phyloP scores from a whole-genome alignment of 106 monocot species.

The Narthecium ossifragum region DNA sequence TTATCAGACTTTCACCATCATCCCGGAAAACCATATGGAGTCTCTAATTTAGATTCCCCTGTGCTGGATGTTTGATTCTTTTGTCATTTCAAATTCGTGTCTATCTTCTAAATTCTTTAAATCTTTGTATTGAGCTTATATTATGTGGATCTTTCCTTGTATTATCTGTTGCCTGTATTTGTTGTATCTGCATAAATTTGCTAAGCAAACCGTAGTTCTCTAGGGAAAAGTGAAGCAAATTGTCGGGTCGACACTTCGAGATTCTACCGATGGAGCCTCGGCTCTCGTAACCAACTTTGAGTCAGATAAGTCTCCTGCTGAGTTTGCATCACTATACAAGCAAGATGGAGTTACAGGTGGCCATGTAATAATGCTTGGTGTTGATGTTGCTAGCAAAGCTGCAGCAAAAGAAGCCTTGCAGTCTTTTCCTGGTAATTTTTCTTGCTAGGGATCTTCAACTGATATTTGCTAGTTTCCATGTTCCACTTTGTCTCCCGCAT shows the following conservation, averaged over 20 bases:
- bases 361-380: constrained; percentile 91
- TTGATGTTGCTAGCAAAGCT: constrained; percentile 50
- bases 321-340: constrained; percentile 67
- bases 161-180: no score
- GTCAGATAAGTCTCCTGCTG: constrained; percentile 64
- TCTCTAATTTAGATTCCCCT: no score
- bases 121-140: no score
- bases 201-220: no score
- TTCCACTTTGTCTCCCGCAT: not conserved
- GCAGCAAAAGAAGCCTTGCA: constrained; percentile 65
- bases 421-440: constrained; percentile 57
- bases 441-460: not conserved
- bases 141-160: no score
- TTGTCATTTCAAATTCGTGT: no score
- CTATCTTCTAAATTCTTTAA: no score
- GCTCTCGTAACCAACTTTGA: constrained; percentile 79
- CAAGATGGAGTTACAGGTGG: constrained; percentile 65
- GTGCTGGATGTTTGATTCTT: no score
- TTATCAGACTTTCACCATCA: no score
- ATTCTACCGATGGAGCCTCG: constrained; percentile 23
- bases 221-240: constrained; percentile 98
- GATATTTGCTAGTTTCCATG: not conserved
- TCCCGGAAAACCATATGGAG: no score
- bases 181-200: no score
- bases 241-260: constrained; percentile 78